Base-by-base conservation (phyloP, 257 asterid genomes). In the Salvia miltiorrhiza region DNA sequence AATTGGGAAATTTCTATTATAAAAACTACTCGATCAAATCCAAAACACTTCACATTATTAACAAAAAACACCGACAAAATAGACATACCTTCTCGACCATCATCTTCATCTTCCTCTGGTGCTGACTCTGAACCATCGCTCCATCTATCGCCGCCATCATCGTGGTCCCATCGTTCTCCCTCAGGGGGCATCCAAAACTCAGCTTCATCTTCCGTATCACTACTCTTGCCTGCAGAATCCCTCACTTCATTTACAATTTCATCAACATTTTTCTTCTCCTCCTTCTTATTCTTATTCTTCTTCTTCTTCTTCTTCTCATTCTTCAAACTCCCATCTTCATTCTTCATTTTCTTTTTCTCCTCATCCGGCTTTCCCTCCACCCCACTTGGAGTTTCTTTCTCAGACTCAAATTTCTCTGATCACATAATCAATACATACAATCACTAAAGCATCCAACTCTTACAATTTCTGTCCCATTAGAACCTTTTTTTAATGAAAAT, bases 101-200 rank as follows among this genome's bases (percentile, higher is more conserved):
- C 82, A 63, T 55, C 82, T 60, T 53, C 95, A 69, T 69, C 95
- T 61, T 68, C 77, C 78, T 85, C 95, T 33, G 76, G 73, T 54
- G 74, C 95, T 0, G 85, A 77, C 28, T 87, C 96, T 0, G 89
- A 78, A 76, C 55, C 90, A 28, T 94, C 83, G 23, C 86, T 90
- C 97, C 98, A 93, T 59, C 96, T 80, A 73, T 91, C 87, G 54
- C 89, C 90, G 45, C 97, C 96, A 80, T 94, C 92, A 73, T 94
- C 99, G 2, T 79, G 72, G 77, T 94, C 99, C 97, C 99, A 94
- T 1, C 99, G 94, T 32, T 88, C 90, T 52, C 99, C 99, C 1
- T 19, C 76, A 20, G 93, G 97, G 59, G 99, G 97, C 80, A 86
- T 85, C 99, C 99, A 91, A 74, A 94, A 91, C 63, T 84, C 97